These are phyloP conservation scores for Phlyctochytrium planicorne DNA, from an alignment of 192 early-diverging fungal genomes.

Conservation along the genomic window DNA sequence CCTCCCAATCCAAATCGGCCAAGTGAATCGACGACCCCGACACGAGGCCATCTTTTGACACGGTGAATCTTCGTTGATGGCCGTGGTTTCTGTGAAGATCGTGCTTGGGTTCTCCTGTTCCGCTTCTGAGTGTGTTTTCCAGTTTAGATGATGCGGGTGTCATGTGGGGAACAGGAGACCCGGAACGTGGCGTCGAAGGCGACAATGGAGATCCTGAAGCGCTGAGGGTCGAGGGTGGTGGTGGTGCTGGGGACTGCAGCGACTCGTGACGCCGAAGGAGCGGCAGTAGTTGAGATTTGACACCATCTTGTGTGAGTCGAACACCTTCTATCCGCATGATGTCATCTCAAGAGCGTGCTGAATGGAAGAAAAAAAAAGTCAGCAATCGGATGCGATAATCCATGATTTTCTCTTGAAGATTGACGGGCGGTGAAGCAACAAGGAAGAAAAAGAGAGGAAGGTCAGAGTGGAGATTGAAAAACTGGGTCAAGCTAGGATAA, in stretches of 20 bases:
- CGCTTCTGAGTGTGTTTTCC: too few species aligned
- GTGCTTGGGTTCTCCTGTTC: background rate
- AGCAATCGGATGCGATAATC: too few species aligned
- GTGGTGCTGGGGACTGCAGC: background rate
- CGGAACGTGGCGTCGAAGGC: background rate
- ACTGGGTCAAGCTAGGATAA: too few species aligned
- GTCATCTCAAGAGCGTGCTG: too few species aligned
- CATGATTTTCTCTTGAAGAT: too few species aligned
- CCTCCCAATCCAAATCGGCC: background rate
- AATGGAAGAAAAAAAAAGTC: too few species aligned
- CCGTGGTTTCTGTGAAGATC: background rate
- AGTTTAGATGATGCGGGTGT: background rate
- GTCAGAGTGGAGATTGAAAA: too few species aligned
- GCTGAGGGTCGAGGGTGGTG: background rate
- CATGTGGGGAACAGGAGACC: background rate
- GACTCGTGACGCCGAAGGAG: background rate
- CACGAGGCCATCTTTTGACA: background rate
- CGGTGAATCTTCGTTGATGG: background rate
- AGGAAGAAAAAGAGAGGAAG: too few species aligned
- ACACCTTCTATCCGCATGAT: background rate
- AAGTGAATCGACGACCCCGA: background rate
- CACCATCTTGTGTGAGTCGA: background rate
- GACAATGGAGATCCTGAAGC: background rate
- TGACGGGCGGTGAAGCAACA: too few species aligned
- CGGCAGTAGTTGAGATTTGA: background rate